Conservation (phyloP, 2,329 filamentous ascomycete genomes). For the Bipolaris gigantea region DNA sequence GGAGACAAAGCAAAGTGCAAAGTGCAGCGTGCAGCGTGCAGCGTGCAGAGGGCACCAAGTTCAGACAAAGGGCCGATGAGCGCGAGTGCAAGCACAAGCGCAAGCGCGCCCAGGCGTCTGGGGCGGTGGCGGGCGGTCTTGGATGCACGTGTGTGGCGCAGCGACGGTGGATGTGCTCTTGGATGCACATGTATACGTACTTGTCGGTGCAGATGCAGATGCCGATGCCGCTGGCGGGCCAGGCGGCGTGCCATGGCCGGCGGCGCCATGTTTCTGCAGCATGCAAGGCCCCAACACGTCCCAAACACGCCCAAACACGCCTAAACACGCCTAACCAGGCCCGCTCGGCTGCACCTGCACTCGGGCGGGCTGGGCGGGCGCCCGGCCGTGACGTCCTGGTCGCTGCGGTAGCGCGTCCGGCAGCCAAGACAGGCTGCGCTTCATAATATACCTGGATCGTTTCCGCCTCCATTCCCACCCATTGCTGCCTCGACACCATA, state of each 20-base stretch:
- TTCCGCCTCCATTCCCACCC: slow-evolving; percentile 17
- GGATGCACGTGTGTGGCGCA: neutral
- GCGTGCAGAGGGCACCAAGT: neutral
- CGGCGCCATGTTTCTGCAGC: neutral
- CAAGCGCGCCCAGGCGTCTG: neutral
- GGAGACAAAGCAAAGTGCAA: neutral
- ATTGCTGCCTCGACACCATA: neutral
- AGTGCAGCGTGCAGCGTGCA: too few species aligned
- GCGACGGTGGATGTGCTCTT: too few species aligned
- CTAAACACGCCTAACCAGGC: neutral
- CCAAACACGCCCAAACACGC: neutral
- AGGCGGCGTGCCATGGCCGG: neutral
- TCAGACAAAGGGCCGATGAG: neutral
- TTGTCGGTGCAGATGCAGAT: too few species aligned
- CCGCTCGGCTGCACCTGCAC: slow-evolving; percentile 1
- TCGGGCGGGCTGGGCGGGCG: neutral
- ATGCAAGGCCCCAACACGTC: neutral
- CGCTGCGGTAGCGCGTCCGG: slow-evolving; percentile 1
- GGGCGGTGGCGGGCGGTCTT: neutral
- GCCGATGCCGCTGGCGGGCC: neutral
- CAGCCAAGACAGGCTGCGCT: slow-evolving; percentile 22
- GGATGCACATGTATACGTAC: too few species aligned
- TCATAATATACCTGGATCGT: slow-evolving; percentile 19
- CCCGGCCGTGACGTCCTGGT: slow-evolving; percentile 18
- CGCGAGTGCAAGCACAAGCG: too few species aligned